Evolutionary conservation across 441 rosid genomes (phyloP).

Genomic region (Gossypium schwendimanii): DNA sequence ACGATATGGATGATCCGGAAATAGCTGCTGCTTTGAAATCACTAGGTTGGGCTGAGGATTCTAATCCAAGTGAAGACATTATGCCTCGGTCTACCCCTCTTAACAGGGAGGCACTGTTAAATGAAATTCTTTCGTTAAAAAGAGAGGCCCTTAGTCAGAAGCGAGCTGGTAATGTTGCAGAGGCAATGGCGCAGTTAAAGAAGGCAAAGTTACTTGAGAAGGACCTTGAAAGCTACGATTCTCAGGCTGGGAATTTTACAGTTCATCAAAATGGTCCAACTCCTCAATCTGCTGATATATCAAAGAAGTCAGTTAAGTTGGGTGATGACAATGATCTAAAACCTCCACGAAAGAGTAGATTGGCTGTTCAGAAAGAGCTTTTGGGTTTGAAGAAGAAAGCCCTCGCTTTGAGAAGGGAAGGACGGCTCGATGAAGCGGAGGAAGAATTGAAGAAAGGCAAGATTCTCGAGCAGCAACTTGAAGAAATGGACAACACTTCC

Average conservation of each 20-base stretch:
- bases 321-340: constrained; percentile 22
- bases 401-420: constrained; percentile 71
- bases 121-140: constrained; percentile 53
- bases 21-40: constrained; percentile 63
- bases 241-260: constrained; percentile 13
- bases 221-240: constrained; percentile 39
- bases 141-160: constrained; percentile 57
- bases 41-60: constrained; percentile 72
- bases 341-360: constrained; percentile 38
- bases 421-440: constrained; percentile 58
- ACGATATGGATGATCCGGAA: constrained; percentile 80
- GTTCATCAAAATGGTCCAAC: constrained; percentile 9
- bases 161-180: constrained; percentile 50
- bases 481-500: constrained; percentile 47
- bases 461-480: constrained; percentile 63
- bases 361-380: constrained; percentile 66
- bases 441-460: constrained; percentile 63
- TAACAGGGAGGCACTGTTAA: constrained; percentile 35
- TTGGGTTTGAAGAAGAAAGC: constrained; percentile 70
- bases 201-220: constrained; percentile 71
- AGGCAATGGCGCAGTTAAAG: constrained; percentile 66
- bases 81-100: constrained; percentile 19
- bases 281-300: constrained; percentile 24
- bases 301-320: constrained; percentile 11
- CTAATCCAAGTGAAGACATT: constrained; percentile 24